phyloP scores from a whole-genome alignment of 768 basidiomycete genomes.

The Termitomyces sp. region DNA sequence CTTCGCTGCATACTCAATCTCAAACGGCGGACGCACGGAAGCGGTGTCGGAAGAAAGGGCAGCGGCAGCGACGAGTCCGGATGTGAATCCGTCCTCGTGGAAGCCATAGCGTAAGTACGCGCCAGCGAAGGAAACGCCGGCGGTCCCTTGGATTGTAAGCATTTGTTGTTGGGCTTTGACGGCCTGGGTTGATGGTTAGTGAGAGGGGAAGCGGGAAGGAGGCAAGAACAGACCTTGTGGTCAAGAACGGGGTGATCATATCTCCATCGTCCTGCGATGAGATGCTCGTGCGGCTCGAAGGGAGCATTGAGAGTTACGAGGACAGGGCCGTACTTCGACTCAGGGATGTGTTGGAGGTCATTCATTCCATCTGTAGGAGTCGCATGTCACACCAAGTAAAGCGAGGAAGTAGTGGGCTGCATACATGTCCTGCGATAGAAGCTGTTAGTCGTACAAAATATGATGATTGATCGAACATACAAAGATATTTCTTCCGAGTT shows the following conservation, averaged over 20 bases:
- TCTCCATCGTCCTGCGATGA: constrained; percentile 47
- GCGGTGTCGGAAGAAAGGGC: constrained; percentile 3
- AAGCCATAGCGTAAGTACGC: constrained; percentile 79
- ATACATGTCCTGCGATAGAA: constrained; percentile 41
- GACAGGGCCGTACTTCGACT: constrained; percentile 54
- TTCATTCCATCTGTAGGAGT: constrained; percentile 66
- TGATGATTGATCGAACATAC: constrained; percentile 35
- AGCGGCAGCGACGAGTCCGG: constrained; percentile 38
- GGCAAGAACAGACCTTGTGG: constrained; percentile 33
- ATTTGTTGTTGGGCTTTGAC: constrained; percentile 55
- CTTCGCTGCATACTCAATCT: constrained; percentile 38
- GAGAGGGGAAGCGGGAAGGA: background rate
- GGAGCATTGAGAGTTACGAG: constrained; percentile 76
- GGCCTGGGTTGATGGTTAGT: constrained; percentile 33
- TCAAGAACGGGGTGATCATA: constrained; percentile 75
- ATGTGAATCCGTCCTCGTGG: constrained; percentile 77
- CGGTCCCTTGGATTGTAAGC: constrained; percentile 56
- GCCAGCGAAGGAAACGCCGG: constrained; percentile 63
- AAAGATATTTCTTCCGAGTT: constrained; percentile 61
- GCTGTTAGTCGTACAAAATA: background rate
- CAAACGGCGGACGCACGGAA: constrained; percentile 38
- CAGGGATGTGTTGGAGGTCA: constrained; percentile 64
- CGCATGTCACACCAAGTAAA: background rate
- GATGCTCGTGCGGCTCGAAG: constrained; percentile 49
- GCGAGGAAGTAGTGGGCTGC: constrained; percentile 2